phyloP scores from a whole-genome alignment of 2,329 filamentous ascomycete genomes.

The Berkeleyomyces basicola region DNA sequence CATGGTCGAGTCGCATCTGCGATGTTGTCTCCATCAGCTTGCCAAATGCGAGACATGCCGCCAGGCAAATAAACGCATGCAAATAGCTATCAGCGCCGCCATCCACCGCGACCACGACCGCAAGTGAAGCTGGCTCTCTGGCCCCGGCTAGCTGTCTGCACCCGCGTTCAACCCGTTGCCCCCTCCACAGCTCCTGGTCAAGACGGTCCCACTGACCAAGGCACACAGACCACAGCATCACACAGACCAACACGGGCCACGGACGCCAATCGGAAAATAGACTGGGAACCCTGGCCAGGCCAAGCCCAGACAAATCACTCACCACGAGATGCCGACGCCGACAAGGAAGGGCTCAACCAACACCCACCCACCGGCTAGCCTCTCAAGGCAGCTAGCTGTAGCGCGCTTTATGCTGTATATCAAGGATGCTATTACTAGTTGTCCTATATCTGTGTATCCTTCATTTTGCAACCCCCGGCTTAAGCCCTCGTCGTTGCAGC shows the following conservation, averaged over 20 bases:
- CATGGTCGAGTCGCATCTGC: no score
- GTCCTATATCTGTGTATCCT: not conserved
- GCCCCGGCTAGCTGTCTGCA: no score
- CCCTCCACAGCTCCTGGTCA: no score
- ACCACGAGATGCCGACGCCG: not conserved
- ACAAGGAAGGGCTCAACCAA: not conserved
- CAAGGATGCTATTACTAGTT: not conserved
- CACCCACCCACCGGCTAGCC: not conserved
- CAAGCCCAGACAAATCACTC: not conserved
- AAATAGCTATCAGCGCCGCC: no score
- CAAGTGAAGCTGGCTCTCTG: no score
- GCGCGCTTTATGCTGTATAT: not conserved
- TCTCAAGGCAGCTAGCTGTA: not conserved
- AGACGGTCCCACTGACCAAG: not conserved
- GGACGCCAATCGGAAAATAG: slow-evolving; percentile 1
- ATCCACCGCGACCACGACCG: no score
- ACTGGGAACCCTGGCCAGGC: not conserved
- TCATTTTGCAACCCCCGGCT: not conserved
- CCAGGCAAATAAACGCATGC: no score
- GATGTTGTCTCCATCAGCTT: no score
- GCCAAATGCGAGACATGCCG: no score
- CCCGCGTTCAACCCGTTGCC: no score
- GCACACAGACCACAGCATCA: not conserved
- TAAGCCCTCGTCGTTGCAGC: not conserved
- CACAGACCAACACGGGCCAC: slow-evolving; percentile 1